Base-by-base conservation (phyloP, 2,329 filamentous ascomycete species). In the Xylaria digitata region DNA sequence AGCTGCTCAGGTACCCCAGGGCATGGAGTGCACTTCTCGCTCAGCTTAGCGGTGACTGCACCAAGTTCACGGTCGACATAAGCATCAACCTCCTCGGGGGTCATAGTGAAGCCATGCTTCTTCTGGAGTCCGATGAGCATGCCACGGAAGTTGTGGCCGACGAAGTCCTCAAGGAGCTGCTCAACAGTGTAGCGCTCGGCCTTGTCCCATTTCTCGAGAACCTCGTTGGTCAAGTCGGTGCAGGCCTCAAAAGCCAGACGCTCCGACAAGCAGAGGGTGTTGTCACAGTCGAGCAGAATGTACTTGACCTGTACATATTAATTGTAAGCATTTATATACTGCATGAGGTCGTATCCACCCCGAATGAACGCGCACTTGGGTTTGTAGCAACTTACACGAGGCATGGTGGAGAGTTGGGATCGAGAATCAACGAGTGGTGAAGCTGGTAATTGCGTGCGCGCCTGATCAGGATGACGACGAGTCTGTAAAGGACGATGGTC, bases 181-280 rank as follows among this genome's bases (percentile, higher is more conserved):
- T 88, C 86, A 69, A 88, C 88, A 3, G 89, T 90, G 82, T 92
- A 93, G 75, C 86, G 87, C 64, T 87, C 84, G 34, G 83, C 73
- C 75, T 89, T 84, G 76, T 82, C 80, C 75, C 88, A 83, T 77
- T 87, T 87, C 75, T 86, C 84, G 74, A 93, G 84, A 73, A 93
- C 88, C 78, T 92, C 86, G 80, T 93, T 93, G 81, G 89, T 88
- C 71, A 93, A 84, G 67, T 91, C 89, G 77, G 90, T 89, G 79
- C 90, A 92, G 68, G 90, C 90, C 80, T 92, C 89, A 77, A 93
- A 93, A 76, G 91, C 91, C 71, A 92, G 82, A 71, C 87, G 86
- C 82, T 93, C 91, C 56, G 90, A 92, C 78, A 92, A 84, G 80
- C 91, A 90, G 76, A 93, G 89, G 69, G 91, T 93, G 84, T 93